Evolutionary conservation across 2,329 filamentous ascomycete genomes (phyloP).

Genomic region (Colletotrichum siamense): DNA sequence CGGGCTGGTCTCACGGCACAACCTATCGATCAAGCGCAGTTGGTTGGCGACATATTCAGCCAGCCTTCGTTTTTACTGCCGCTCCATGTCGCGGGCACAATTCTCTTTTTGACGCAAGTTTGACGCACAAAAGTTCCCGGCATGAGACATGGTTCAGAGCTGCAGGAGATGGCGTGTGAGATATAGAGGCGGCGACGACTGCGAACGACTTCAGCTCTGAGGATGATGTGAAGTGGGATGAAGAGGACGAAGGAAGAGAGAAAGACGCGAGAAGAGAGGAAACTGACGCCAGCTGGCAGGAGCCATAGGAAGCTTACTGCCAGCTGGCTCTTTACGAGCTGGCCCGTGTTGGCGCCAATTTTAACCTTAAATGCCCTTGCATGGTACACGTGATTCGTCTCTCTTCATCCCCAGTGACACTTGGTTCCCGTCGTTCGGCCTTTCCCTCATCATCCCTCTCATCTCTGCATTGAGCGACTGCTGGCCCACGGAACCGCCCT

Average conservation of each 20-base stretch:
- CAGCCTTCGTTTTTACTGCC: neutral
- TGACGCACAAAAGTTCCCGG: neutral
- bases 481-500: neutral
- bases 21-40: neutral
- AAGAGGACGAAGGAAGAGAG: neutral
- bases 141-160: neutral
- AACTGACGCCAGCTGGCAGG: neutral
- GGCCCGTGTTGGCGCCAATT: slow-evolving; percentile 1
- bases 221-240: neutral
- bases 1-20: neutral
- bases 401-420: neutral
- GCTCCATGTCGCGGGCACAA: neutral
- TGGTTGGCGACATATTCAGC: neutral
- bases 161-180: neutral
- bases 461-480: neutral
- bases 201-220: neutral
- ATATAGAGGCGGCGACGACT: neutral
- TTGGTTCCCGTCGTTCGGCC: neutral
- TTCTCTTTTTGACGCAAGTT: neutral
- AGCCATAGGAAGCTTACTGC: neutral
- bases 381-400: neutral
- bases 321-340: neutral
- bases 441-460: neutral
- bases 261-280: neutral
- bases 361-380: slow-evolving; percentile 10